Evolutionary conservation across 345 rosid genomes (phyloP).

Genomic region (Citrus cavaleriei): DNA sequence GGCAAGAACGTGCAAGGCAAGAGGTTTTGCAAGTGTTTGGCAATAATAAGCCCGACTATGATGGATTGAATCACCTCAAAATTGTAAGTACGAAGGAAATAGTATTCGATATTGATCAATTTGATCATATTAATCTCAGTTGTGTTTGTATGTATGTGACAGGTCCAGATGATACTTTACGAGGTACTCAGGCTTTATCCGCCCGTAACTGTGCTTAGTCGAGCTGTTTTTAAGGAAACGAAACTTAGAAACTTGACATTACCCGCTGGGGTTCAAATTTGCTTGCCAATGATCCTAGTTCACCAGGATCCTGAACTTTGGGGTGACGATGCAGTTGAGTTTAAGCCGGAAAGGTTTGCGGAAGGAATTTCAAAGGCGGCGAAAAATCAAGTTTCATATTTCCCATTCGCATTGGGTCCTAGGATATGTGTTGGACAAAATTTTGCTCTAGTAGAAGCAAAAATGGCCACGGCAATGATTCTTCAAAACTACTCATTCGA

Average conservation of each 20-base stretch:
- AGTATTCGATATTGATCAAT: too few relatives aligned
- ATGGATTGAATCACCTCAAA: slow-evolving; percentile 21
- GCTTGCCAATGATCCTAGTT: slow-evolving; percentile 4
- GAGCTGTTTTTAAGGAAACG: not conserved
- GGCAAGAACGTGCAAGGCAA: slow-evolving; percentile 34
- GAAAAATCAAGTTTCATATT: slow-evolving; percentile 34
- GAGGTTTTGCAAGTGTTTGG: slow-evolving; percentile 30
- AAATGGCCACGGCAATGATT: slow-evolving; percentile 38
- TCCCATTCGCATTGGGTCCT: slow-evolving; percentile 48
- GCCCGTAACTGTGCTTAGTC: not conserved
- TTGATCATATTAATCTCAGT: not conserved
- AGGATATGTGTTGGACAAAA: slow-evolving; percentile 52
- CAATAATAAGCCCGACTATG: slow-evolving; percentile 13
- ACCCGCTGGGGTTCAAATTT: slow-evolving; percentile 11
- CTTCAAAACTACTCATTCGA: slow-evolving; percentile 40
- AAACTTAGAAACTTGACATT: slow-evolving; percentile 12
- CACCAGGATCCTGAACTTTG: slow-evolving; percentile 24
- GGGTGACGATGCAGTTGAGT: slow-evolving; percentile 22
- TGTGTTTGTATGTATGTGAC: not conserved
- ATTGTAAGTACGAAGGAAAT: slow-evolving; percentile 9
- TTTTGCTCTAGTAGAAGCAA: slow-evolving; percentile 46
- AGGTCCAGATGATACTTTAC: slow-evolving; percentile 18
- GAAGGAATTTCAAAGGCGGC: slow-evolving; percentile 39
- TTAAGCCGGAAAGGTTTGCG: slow-evolving; percentile 25
- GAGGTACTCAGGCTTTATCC: slow-evolving; percentile 28